phyloP scores from a whole-genome alignment of 495 filamentous ascomycete species.

The Daldinia concentrica region DNA sequence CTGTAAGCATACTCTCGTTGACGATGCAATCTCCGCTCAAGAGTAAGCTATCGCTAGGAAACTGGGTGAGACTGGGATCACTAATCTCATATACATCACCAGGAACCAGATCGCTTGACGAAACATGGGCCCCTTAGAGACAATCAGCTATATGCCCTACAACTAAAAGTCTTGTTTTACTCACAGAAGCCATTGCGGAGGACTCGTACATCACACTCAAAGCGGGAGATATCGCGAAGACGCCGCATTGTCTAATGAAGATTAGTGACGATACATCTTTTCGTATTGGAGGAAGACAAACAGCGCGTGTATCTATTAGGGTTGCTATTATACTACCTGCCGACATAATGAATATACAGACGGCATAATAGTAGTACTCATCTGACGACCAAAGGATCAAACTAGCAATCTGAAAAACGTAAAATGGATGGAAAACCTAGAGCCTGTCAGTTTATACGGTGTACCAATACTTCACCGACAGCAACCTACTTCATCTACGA shows the following conservation, averaged over 20 bases:
- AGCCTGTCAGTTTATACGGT: slow-evolving; percentile 18
- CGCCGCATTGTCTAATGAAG: slow-evolving; percentile 80
- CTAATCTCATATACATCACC: slow-evolving; percentile 98
- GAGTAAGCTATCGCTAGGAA: slow-evolving; percentile 92
- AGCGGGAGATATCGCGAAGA: slow-evolving; percentile 89
- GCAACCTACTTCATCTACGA: slow-evolving; percentile 82
- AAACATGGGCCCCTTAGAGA: slow-evolving; percentile 78
- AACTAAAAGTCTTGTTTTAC: slow-evolving; percentile 42
- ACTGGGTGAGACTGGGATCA: slow-evolving; percentile 91
- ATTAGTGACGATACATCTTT: slow-evolving; percentile 25
- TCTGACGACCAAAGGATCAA: slow-evolving; percentile 94
- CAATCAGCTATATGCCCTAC: slow-evolving; percentile 38
- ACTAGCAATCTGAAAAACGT: slow-evolving; percentile 97
- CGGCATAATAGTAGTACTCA: slow-evolving; percentile 96
- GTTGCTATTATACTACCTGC: slow-evolving; percentile 89
- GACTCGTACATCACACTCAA: slow-evolving; percentile 94
- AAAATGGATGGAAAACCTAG: slow-evolving; percentile 95
- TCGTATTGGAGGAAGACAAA: slow-evolving; percentile 52
- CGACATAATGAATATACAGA: slow-evolving; percentile 95
- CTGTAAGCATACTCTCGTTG: slow-evolving; percentile 99
- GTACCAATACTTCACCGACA: slow-evolving; percentile 1
- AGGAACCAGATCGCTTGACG: slow-evolving; percentile 88
- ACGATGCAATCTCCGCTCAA: slow-evolving; percentile 97
- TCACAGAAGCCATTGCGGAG: slow-evolving; percentile 93
- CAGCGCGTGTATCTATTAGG: slow-evolving; percentile 86